Base-by-base conservation (phyloP, 2,329 filamentous ascomycete genomes). In the Diaporthe velutina region DNA sequence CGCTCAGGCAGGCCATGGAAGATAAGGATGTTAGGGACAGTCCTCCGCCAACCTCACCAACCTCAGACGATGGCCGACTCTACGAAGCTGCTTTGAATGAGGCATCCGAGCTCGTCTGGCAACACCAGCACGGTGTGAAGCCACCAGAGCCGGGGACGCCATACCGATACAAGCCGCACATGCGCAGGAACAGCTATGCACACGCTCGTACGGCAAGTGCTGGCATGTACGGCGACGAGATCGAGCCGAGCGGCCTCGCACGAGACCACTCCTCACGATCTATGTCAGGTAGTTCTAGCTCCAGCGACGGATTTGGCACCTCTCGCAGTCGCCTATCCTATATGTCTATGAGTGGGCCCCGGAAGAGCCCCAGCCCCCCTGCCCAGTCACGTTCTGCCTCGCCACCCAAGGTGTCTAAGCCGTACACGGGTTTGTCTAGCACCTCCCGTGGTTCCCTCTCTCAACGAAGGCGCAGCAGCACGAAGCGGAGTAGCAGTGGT, bases 91-190 rank as follows among this genome's bases (percentile, higher is more conserved):
- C 94, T 40, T 91, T 94, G 76, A 87, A 95, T 75, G 94, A 96
- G 82, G 94, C 94, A 15, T 92, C 93, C 1, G 93, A 96, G 81
- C 87, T 96, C 60, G 94, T 96, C 57, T 95, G 91, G 89, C 91
- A 92, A 80, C 94, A 96, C 80, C 88, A 93, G 80, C 89, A 95
- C 77, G 90, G 89, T 10, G 83, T 87, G 73, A 85, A 86, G 74
- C 82, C 85, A 1, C 85, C 85, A n/a, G 86, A 88, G 76, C 92
- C 93, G 3, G 89, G 91, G 57, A 90, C 91, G 1, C 90, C 93
- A 13, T 93, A 91, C 78, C 87, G 87, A 42, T 96, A 96, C 83
- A 91, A 88, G 76, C 88, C 91, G 33, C 92, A 95, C 80, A 85
- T 94, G 76, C 88, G 91, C 77, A 93, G 92, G 83, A 89, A 94